Conservation (phyloP, 2,329 filamentous ascomycete genomes). For the Fusarium subglutinans region DNA sequence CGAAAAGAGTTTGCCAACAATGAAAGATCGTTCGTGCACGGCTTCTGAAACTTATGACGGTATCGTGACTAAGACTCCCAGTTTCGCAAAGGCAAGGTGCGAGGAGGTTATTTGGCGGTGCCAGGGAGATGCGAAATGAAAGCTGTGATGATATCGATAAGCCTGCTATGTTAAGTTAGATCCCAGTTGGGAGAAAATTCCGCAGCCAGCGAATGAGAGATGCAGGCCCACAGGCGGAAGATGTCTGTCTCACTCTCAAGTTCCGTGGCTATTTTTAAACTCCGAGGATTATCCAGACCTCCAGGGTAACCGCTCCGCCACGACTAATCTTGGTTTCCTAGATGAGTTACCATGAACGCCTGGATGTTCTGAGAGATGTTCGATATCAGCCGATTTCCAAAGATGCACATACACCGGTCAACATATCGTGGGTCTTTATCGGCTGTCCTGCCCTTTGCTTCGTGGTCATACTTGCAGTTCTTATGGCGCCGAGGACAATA, state of each 20-base stretch:
- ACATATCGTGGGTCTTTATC: conserved; percentile 20
- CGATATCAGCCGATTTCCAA: conserved; percentile 41
- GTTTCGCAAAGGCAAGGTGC: conserved; percentile 4
- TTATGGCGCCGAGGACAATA: conserved; percentile 6
- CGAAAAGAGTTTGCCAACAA: not conserved
- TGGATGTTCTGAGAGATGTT: conserved; percentile 31
- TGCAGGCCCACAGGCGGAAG: not conserved
- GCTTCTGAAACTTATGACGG: not conserved
- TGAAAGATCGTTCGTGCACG: not conserved
- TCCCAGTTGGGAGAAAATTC: conserved; percentile 19
- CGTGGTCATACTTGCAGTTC: not conserved
- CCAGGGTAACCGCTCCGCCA: not conserved
- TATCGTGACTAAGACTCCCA: not conserved
- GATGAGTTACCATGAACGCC: not conserved
- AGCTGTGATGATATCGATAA: conserved; percentile 37
- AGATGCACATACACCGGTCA: conserved; percentile 6
- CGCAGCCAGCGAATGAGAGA: conserved; percentile 15
- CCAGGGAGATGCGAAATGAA: conserved; percentile 29
- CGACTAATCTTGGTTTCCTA: too few species aligned
- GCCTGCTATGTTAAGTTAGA: not conserved
- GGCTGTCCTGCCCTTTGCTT: conserved; percentile 26
- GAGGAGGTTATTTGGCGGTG: not conserved
- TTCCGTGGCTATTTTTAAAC: not conserved
- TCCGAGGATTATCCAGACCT: conserved; percentile 36
- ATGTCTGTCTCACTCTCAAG: not conserved